Evolutionary conservation across 495 filamentous ascomycete genomes (phyloP), one percentile per base, ranked within the genome.

Genomic region (Xylona heveae): DNA sequence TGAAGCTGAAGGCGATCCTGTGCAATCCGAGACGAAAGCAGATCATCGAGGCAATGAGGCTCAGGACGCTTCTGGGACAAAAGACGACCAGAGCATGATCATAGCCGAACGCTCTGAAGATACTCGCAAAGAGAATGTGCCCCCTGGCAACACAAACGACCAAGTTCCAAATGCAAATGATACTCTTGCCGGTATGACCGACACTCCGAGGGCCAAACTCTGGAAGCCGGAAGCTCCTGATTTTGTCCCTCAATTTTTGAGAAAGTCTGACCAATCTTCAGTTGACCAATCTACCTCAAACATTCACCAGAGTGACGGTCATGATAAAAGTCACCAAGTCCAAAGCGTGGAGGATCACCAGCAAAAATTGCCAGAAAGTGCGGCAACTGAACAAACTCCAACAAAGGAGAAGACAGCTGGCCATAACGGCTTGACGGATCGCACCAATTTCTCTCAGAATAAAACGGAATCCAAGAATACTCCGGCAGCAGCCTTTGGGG

Each of bases 151-250:
- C 39, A 12, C 22, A 39, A n/a, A 15, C 26, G 32, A 18, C 10
- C 32, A 24, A 16, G 24, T 15, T 14, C 4, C 23, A 15, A 26
- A 51, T 21, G 41, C 36, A 26, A 39, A 30, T 10, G 30, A 38
- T 16, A 25, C 36, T n/a, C n/a, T n/a, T n/a, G n/a, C n/a, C n/a
- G n/a, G 34, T 23, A 25, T 31, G 40, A 42, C 33, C 41, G 42
- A 28, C 36, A 36, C 32, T 14, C 23, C 40, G 31, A 38, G 47
- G 45, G 29, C 50, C 56, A 45, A 41, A 49, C 37, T 63, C 57
- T 44, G 67, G 38, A 66, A 66, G 46, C 63, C 66, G 9, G 55
- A 52, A 33, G 66, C 66, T 27, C 59, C 61, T 29, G 53, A 57
- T 24, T 68, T 71, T 35, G 59, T 63, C 7, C 63, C 66, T 2